A percentile compares a stretch with the other conserved stretches of the same genome.
These are phyloP conservation scores for Cystobasidium slooffiae DNA, from an alignment of 1,284 basidiomycete species.

Conservation along the genomic window DNA sequence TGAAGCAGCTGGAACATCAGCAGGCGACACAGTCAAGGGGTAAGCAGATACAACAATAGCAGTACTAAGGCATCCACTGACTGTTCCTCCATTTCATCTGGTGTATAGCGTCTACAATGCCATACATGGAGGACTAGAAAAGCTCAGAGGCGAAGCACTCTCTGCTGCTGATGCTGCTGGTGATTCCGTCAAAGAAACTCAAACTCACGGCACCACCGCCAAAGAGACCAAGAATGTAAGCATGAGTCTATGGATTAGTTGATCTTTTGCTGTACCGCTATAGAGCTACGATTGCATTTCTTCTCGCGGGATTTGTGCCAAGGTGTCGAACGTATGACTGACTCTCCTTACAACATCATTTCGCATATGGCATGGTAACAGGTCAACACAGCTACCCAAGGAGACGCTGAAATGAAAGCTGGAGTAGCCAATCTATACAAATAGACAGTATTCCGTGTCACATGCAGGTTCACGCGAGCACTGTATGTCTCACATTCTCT, in stretches of 20 bases:
- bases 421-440: constrained; percentile 8
- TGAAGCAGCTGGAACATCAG: constrained; percentile 25
- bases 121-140: constrained; percentile 32
- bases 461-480: neutral
- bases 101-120: constrained; percentile 25
- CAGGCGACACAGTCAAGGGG: constrained; percentile 30
- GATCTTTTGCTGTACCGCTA: neutral
- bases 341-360: neutral
- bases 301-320: no score
- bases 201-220: neutral
- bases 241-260: neutral
- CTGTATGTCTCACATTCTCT: neutral
- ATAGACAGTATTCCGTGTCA: neutral
- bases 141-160: constrained; percentile 36
- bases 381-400: constrained; percentile 4
- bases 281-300: neutral
- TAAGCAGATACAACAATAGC: neutral
- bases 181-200: constrained; percentile 13
- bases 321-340: no score
- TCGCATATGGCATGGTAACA: neutral
- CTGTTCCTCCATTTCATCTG: no score
- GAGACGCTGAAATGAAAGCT: constrained; percentile 7
- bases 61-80: neutral
- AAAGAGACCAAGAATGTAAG: constrained; percentile 22
- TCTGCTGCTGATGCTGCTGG: constrained; percentile 31